Evolutionary conservation across 345 rosid species (phyloP), one percentile per base, ranked within the genome.

Genomic region (Limnanthes douglasii): DNA sequence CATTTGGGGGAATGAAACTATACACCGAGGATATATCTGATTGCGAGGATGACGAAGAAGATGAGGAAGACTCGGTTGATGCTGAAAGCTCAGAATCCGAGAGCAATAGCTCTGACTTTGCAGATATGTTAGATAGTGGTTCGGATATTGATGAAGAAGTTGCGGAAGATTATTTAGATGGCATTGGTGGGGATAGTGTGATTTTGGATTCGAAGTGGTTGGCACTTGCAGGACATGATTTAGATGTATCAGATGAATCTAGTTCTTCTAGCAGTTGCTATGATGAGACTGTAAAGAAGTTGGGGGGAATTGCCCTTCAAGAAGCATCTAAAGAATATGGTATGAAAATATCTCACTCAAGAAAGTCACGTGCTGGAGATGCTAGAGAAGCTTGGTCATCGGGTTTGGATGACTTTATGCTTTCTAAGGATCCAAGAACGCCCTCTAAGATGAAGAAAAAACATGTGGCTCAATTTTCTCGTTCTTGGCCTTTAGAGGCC

Each of bases 151-250:
- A 77, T 54, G 93, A 80, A 11, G 88, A 64, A 11, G 75, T 85
- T 57, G 96, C 76, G 6, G 60, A 63, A 52, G 98, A 85, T 68
- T 90, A 85, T 64, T 35, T 78, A 39, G 80, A 80, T 61, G 96
- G 98, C 46, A 66, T 90, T 48, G 95, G 97, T 40, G 97, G 92
- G 26, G 67, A 64, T 5, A 59, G 46, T 44, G 59, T 37, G 38
- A 48, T 77, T 41, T 33, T 74, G 46, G 69, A 72, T 54, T 65
- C 75, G 29, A 75, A 64, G 27, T 70, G 73, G 72, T 53, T 84
- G 69, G 66, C 64, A 14, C 59, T 57, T 41, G 41, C 62, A 43
- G 62, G 46, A 28, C 45, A 69, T 30, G 62, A 59, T 46, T 44
- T 72, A 34, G 60, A 59, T 51, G 64, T 44, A 14, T 71, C 64